Base-by-base conservation (phyloP, 2,329 filamentous ascomycete genomes). In the Decorospora gaudefroyi region DNA sequence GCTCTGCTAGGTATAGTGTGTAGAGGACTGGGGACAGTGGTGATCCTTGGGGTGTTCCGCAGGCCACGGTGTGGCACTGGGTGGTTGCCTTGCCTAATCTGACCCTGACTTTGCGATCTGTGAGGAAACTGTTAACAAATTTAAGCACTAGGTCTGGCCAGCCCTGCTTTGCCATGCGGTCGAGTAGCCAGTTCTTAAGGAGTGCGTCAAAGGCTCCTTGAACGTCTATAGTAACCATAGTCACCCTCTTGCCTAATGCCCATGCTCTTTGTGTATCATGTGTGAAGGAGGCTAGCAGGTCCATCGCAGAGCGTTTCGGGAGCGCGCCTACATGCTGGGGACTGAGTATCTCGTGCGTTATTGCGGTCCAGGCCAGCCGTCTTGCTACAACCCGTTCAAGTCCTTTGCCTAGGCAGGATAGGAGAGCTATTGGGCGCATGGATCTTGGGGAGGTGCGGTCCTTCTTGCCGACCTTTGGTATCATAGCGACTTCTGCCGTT, bases 341-440 rank as follows among this genome's bases (percentile, higher is more conserved):
- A 32, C 46, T 44, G 6, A 49, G 25, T 9, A 49, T 49, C n/a
- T 45, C 19, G 36, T 49, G 41, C 4, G 18, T 37, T 22, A 49
- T 45, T 2, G 46, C 40, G 0, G 41, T 49, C 21, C 11, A 32
- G 1, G 46, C 46, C 1, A 51, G 40, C 21, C 38, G 13, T 32
- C 42, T 42, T 6, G 47, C 47, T 9, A 51, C 47, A 7, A 26
- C 17, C 4, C 34, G 22, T 33, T 51, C 33, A 3, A 51, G 39
- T 21, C 46, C 36, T 15, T 49, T 49, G 1, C 46, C 37, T 12
- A 49, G 8, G 46, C 36, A 49, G 3, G 41, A 49, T 11, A 49
- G 41, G 1, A 49, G 35, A 1, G 46, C 41, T 22, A 45, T 49
- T 6, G 30, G 40, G 1, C 41, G 4, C 40, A 3, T 12, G 7